Percentiles rank a stretch among this genome's conserved stretches.
phyloP scores from a whole-genome alignment of 768 basidiomycete species.

The Omphalotus guepiniiformis region DNA sequence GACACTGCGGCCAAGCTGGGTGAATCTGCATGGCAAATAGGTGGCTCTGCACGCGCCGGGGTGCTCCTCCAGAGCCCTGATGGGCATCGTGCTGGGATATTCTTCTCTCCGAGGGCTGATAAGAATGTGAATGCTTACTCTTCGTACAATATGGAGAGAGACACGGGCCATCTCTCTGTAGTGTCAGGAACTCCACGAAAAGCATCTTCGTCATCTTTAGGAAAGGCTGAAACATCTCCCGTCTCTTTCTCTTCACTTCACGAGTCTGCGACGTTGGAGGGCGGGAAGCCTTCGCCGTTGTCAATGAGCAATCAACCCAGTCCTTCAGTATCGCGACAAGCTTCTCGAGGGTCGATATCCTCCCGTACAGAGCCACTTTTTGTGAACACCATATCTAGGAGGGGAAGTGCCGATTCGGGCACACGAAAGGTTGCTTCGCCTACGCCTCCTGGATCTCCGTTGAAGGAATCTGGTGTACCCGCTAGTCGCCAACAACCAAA shows the following conservation, averaged over 20 bases:
- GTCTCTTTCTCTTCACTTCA: slow-evolving; percentile 32
- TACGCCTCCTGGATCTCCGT: slow-evolving; percentile 16
- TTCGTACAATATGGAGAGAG: slow-evolving; percentile 42
- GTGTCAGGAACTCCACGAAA: background rate
- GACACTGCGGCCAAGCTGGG: slow-evolving; percentile 67
- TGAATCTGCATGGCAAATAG: slow-evolving; percentile 46
- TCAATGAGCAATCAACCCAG: background rate
- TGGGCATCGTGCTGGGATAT: slow-evolving; percentile 91
- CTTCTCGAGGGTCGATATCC: slow-evolving; percentile 1
- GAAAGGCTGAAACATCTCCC: slow-evolving; percentile 15
- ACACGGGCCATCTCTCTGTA: slow-evolving; percentile 32
- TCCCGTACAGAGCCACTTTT: slow-evolving; percentile 1
- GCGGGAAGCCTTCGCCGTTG: background rate
- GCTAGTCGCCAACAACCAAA: slow-evolving; percentile 15
- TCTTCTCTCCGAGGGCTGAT: slow-evolving; percentile 78
- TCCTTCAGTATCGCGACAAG: background rate
- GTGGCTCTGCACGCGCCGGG: slow-evolving; percentile 2
- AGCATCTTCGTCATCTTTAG: too few species aligned
- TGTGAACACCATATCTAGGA: background rate
- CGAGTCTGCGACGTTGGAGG: slow-evolving; percentile 13
- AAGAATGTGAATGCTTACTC: slow-evolving; percentile 29
- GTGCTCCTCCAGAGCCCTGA: slow-evolving; percentile 73
- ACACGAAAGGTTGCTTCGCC: background rate
- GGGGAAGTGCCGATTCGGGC: background rate
- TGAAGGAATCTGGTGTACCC: background rate